Evolutionary conservation across 2,329 filamentous ascomycete species (phyloP).

Genomic region (Aureobasidium uvarum): DNA sequence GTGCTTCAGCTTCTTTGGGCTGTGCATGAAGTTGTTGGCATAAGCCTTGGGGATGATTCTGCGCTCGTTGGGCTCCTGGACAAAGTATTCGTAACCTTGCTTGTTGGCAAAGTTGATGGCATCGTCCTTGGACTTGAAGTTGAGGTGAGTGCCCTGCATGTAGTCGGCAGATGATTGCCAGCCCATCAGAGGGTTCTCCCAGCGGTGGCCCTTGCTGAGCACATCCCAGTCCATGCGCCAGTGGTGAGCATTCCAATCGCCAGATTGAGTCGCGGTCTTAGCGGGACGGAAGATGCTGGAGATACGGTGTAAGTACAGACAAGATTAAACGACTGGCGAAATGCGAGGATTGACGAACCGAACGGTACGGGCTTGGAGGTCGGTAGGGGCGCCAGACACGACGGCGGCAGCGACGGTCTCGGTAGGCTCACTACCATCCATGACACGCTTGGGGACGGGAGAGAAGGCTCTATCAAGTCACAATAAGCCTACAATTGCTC

Average conservation of each 20-base stretch:
- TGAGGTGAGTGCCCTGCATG: slow-evolving; percentile 90
- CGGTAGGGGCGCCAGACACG: slow-evolving; percentile 86
- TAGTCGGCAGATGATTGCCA: slow-evolving; percentile 95
- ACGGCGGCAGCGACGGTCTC: slow-evolving; percentile 76
- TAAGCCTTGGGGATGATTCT: slow-evolving; percentile 89
- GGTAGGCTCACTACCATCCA: slow-evolving; percentile 83
- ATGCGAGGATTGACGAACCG: slow-evolving; percentile 58
- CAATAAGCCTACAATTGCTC: slow-evolving; percentile 33
- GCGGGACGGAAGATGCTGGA: slow-evolving; percentile 83
- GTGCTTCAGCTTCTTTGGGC: slow-evolving; percentile 78
- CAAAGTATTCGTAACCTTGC: slow-evolving; percentile 98
- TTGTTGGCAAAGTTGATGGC: slow-evolving; percentile 95
- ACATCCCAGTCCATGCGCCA: slow-evolving; percentile 99
- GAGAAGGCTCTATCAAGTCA: slow-evolving; percentile 69
- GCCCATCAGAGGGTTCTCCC: slow-evolving; percentile 98
- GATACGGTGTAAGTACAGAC: slow-evolving; percentile 16
- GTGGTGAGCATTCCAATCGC: slow-evolving; percentile 74
- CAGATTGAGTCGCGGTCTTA: slow-evolving; percentile 96
- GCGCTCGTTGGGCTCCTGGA: slow-evolving; percentile 91
- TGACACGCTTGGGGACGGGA: slow-evolving; percentile 81
- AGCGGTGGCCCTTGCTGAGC: slow-evolving; percentile 84
- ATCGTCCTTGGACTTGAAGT: slow-evolving; percentile 91
- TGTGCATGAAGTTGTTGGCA: slow-evolving; percentile 92
- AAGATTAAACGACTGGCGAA: slow-evolving; percentile 27
- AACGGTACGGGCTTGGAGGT: slow-evolving; percentile 90